Conservation (phyloP, 306 rosid genomes). For the Lathyrus aphaca region DNA sequence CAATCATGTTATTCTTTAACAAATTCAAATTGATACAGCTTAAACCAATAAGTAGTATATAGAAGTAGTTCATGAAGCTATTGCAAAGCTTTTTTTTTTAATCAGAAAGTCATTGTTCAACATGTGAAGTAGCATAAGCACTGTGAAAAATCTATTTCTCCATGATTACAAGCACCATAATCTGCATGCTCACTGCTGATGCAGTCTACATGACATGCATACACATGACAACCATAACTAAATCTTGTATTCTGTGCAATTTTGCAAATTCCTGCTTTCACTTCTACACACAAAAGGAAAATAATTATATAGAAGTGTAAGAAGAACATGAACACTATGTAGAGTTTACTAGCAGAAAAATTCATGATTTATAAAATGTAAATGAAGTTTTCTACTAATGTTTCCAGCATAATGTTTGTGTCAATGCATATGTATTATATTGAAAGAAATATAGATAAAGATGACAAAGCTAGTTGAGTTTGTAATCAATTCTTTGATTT, state of each 20-base stretch:
- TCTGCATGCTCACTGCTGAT: neutral
- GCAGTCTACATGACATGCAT: conserved; percentile 2
- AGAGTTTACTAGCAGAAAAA: neutral
- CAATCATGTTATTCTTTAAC: conserved; percentile 33
- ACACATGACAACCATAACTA: neutral
- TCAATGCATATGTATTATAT: neutral
- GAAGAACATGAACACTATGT: neutral
- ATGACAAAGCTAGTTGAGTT: neutral
- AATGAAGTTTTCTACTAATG: neutral
- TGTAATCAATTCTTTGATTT: neutral
- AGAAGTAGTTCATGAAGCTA: conserved; percentile 9
- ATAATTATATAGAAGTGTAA: neutral
- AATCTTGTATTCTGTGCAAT: neutral
- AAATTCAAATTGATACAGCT: conserved; percentile 26
- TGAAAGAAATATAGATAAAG: neutral
- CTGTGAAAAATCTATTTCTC: neutral
- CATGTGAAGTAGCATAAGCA: neutral
- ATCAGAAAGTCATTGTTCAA: neutral
- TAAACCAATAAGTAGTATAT: conserved; percentile 41
- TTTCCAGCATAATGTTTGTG: neutral
- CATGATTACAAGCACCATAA: neutral
- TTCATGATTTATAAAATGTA: neutral
- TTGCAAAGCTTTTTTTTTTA: conserved; percentile 1
- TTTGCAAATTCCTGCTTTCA: neutral
- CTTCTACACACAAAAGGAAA: neutral